Percentiles rank a stretch among this genome's conserved stretches.
Conservation (phyloP, 2,329 filamentous ascomycete species). For the Cryphonectria nitschkei region DNA sequence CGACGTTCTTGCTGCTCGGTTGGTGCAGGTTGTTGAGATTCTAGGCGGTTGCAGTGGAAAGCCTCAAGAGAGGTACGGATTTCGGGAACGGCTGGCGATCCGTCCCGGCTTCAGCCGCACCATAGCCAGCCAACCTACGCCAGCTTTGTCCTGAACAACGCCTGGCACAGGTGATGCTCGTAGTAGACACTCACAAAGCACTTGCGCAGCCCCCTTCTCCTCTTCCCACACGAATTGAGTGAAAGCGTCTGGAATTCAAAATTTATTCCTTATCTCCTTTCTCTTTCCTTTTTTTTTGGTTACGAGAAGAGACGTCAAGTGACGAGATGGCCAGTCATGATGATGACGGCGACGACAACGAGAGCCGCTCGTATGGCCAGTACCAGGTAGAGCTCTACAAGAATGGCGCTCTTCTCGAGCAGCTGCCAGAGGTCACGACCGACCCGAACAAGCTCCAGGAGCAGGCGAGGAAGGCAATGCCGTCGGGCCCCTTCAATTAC, state of each 20-base stretch:
- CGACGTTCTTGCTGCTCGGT: background rate
- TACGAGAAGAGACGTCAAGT: background rate
- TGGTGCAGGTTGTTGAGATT: background rate
- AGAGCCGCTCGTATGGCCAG: constrained; percentile 31
- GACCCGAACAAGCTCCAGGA: constrained; percentile 60
- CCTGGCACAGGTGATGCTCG: background rate
- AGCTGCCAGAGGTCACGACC: constrained; percentile 58
- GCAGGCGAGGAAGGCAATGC: constrained; percentile 55
- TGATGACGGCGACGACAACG: constrained; percentile 17
- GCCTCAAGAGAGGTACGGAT: background rate
- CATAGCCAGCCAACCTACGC: background rate
- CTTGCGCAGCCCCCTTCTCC: background rate
- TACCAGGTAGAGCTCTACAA: constrained; percentile 49
- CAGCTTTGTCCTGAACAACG: background rate
- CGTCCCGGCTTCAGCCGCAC: background rate
- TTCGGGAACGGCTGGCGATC: background rate
- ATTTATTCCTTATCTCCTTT: too few species aligned
- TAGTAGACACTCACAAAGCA: background rate
- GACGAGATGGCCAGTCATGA: constrained; percentile 21
- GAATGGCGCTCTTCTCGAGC: constrained; percentile 53
- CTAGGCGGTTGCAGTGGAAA: background rate
- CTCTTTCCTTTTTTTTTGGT: background rate
- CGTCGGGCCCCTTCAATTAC: constrained; percentile 58
- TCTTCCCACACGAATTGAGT: background rate
- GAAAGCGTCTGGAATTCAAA: too few species aligned